These are phyloP conservation scores for Dioszegia hungarica DNA, from an alignment of 768 basidiomycete species.

Conservation along the genomic window DNA sequence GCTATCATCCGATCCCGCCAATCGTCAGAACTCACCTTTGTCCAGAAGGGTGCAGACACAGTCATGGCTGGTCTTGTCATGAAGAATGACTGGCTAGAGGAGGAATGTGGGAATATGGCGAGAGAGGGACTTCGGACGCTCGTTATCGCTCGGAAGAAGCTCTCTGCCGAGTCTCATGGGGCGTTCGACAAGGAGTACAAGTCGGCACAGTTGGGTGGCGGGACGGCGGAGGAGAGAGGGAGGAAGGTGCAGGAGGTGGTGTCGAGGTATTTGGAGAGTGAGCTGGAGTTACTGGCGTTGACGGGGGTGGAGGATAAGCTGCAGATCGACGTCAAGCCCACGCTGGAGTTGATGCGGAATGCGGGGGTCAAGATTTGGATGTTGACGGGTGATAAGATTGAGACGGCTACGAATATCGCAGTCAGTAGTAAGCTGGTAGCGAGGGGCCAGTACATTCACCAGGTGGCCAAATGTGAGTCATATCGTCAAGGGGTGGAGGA, in stretches of 20 bases:
- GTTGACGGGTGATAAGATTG: slow-evolving; percentile 98
- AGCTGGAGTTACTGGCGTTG: slow-evolving; percentile 83
- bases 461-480: slow-evolving; percentile 78
- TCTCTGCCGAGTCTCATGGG: slow-evolving; percentile 64
- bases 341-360: slow-evolving; percentile 85
- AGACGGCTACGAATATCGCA: slow-evolving; percentile 96
- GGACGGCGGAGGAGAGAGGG: slow-evolving; percentile 66
- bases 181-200: slow-evolving; percentile 70
- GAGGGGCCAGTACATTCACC: slow-evolving; percentile 94
- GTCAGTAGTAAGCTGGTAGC: slow-evolving; percentile 95
- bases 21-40: slow-evolving; percentile 74
- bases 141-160: slow-evolving; percentile 77
- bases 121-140: slow-evolving; percentile 90
- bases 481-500: neutral
- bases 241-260: slow-evolving; percentile 76
- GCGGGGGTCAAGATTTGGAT: slow-evolving; percentile 99
- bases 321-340: slow-evolving; percentile 92
- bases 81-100: slow-evolving; percentile 97
- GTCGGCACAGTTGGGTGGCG: slow-evolving; percentile 62
- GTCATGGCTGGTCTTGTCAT: slow-evolving; percentile 94
- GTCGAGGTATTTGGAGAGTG: slow-evolving; percentile 70
- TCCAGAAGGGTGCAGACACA: slow-evolving; percentile 98
- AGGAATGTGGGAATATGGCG: slow-evolving; percentile 98
- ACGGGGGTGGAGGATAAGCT: slow-evolving; percentile 99
- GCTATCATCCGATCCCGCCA: slow-evolving; percentile 80